These are phyloP conservation scores for Fomitiporia mediterranea DNA, from an alignment of 1,284 basidiomycete species.

Conservation along the genomic window DNA sequence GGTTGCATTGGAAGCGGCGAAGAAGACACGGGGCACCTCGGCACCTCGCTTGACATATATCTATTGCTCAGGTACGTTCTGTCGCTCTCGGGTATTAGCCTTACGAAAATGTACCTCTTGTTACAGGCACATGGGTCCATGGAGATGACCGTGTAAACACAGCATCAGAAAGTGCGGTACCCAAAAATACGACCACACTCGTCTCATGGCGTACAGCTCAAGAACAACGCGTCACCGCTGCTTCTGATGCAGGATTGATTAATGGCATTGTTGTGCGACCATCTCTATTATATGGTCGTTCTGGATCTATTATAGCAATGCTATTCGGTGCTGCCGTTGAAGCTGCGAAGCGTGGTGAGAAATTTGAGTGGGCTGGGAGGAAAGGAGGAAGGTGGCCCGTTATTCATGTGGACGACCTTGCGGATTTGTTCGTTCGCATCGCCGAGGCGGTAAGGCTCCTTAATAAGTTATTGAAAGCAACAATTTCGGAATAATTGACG, in stretches of 20 bases:
- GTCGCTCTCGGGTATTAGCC: no score
- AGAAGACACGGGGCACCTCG: constrained; percentile 30
- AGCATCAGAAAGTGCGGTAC: constrained; percentile 35
- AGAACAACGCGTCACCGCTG: constrained; percentile 35
- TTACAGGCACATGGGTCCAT: constrained; percentile 41
- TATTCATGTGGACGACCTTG: constrained; percentile 49
- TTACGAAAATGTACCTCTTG: no score
- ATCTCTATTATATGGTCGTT: constrained; percentile 42
- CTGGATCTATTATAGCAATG: constrained; percentile 36
- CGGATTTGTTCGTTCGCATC: constrained; percentile 41
- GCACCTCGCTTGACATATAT: constrained; percentile 45
- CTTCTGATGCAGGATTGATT: constrained; percentile 27
- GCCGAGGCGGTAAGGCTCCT: constrained; percentile 30
- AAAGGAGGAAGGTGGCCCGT: constrained; percentile 39
- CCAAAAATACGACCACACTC: constrained; percentile 28
- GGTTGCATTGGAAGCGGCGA: constrained; percentile 31
- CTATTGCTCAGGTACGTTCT: constrained; percentile 39
- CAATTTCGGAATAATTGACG: neutral
- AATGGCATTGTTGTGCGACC: constrained; percentile 51
- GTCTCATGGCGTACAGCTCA: constrained; percentile 35
- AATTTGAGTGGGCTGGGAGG: constrained; percentile 37
- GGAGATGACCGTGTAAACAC: constrained; percentile 34
- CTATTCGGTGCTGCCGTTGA: constrained; percentile 35
- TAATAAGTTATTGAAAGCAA: constrained; percentile 20
- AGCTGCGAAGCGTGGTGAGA: constrained; percentile 28